Evolutionary conservation across 441 rosid genomes (phyloP), one percentile per base, ranked within the genome.

Genomic region (Erysimum cheiri): DNA sequence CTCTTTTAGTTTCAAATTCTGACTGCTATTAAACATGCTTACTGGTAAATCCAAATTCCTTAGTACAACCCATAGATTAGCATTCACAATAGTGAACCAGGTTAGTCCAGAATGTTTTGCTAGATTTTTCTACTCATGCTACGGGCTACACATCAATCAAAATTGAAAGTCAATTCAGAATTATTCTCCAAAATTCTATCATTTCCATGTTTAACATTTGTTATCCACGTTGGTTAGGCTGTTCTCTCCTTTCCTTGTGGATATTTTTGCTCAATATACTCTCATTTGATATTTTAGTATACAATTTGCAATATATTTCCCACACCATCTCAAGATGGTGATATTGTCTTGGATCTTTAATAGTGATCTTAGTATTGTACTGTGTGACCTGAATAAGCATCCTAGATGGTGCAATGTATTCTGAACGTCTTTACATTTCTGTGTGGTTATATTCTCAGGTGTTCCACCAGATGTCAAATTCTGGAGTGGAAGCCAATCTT

Each of bases 401-500:
- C 62, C 29, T 41, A 31, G n/a, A 43, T 24, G 48, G 36, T 56
- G 35, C 3, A 43, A 44, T 66, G 46, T 49, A 31, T 7, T 32
- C 54, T 73, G 31, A 67, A 67, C n/a, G 40, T 35, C 29, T 54
- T 50, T 73, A 65, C 14, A 53, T 60, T 7, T 54, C 40, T 33
- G 13, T 63, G 66, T 41, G 66, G 41, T 56, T 56, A 64, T 69
- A 67, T 64, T 40, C 48, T 17, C 69, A 93, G 98, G 96, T 91
- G 53, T 93, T 93, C 77, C 97, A 93, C 74, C 78, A 89, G 81
- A 93, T 93, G 98, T 83, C 86, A 58, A 93, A 85, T 88, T 81
- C 93, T 73, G 96, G 95, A 70, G 85, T 93, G 65, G 88, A 91
- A 70, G 97, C 98, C 64, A 91, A 93, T 81, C 84, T 87, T 74